phyloP scores from a whole-genome alignment of 2,329 filamentous ascomycete species.

The Colletotrichum sp. region DNA sequence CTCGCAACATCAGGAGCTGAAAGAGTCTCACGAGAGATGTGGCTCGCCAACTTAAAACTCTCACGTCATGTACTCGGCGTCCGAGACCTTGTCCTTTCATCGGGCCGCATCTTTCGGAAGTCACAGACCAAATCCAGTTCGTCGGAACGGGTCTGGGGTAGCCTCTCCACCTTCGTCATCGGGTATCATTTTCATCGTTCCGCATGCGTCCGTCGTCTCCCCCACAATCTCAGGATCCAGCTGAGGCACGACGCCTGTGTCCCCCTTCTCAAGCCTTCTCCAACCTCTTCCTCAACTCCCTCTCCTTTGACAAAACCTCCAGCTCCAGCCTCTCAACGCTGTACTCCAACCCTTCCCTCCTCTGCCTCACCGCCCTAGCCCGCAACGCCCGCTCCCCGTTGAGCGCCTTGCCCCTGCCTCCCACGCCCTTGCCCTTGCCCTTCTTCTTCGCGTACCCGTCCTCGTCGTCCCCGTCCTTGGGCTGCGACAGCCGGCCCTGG shows the following conservation, averaged over 20 bases:
- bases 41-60: neutral
- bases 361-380: slow-evolving; percentile 71
- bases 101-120: neutral
- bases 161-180: neutral
- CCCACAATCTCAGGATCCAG: neutral
- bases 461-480: slow-evolving; percentile 27
- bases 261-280: slow-evolving; percentile 36
- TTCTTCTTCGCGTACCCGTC: slow-evolving; percentile 22
- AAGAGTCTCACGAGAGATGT: neutral
- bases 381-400: slow-evolving; percentile 58
- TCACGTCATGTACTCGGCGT: neutral
- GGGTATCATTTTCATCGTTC: slow-evolving; percentile 10
- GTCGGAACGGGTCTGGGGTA: neutral
- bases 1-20: neutral
- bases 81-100: neutral
- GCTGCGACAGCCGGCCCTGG: slow-evolving; percentile 64
- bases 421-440: slow-evolving; percentile 25
- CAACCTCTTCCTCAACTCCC: slow-evolving; percentile 59
- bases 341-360: slow-evolving; percentile 86
- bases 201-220: neutral
- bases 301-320: slow-evolving; percentile 79
- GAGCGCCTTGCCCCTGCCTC: slow-evolving; percentile 39
- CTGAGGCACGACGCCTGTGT: neutral
- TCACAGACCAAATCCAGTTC: neutral
- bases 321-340: slow-evolving; percentile 85